Conservation (phyloP, 345 rosid genomes). For the Carallia brachiata region DNA sequence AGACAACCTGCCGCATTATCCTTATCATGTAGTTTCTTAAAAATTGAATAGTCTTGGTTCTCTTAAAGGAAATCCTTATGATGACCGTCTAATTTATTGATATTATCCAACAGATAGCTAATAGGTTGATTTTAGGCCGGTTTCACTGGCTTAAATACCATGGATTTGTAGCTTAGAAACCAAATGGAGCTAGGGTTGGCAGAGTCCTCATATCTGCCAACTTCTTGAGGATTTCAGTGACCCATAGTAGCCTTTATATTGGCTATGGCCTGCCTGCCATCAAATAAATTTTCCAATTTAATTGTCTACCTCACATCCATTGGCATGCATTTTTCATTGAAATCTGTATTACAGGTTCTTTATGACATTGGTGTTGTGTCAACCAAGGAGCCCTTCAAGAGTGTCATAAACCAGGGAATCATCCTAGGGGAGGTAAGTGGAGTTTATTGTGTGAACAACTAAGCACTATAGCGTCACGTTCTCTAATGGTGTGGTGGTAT, state of each 20-base stretch:
- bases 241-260: not conserved
- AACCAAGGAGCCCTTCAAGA: conserved; percentile 90
- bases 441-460: conserved; percentile 5
- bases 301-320: not conserved
- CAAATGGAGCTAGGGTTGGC: not conserved
- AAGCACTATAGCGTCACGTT: conserved; percentile 8
- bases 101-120: not conserved
- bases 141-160: not conserved
- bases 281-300: conserved; percentile 3
- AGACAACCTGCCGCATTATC: too few species aligned
- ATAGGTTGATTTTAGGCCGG: not conserved
- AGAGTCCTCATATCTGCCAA: not conserved
- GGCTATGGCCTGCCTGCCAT: not conserved
- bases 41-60: not conserved
- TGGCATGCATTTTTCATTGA: conserved; percentile 2
- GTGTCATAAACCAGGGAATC: conserved; percentile 96
- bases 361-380: conserved; percentile 92
- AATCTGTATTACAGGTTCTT: conserved; percentile 59
- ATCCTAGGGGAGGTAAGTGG: conserved; percentile 89
- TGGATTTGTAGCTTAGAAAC: not conserved
- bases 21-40: not conserved
- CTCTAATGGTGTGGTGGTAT: conserved; percentile 26
- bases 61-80: not conserved
- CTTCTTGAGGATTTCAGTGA: conserved; percentile 1
- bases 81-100: not conserved